phyloP scores from a whole-genome alignment of 2,329 filamentous ascomycete genomes.

The Talaromyces sp. region DNA sequence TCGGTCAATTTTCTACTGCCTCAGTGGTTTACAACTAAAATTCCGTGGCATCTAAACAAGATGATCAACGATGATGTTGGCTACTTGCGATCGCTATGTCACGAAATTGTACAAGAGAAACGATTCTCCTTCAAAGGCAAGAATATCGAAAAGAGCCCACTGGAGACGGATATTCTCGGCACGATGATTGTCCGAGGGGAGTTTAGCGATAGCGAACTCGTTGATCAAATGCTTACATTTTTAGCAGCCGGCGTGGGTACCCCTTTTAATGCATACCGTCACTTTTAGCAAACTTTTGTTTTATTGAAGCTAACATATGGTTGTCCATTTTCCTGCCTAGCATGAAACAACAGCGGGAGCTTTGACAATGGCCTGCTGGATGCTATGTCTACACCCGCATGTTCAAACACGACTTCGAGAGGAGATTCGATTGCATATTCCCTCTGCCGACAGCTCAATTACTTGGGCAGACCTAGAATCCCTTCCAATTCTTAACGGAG shows the following conservation, averaged over 20 bases:
- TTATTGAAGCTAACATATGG: neutral
- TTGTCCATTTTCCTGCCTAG: slow-evolving; percentile 4
- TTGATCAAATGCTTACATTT: neutral
- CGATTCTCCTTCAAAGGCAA: neutral
- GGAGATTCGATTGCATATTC: slow-evolving; percentile 27
- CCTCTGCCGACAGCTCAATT: slow-evolving; percentile 20
- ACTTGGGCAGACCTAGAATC: slow-evolving; percentile 43
- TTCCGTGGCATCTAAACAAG: neutral
- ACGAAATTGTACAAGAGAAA: slow-evolving; percentile 11
- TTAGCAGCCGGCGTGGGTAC: slow-evolving; percentile 16
- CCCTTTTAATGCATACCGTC: neutral
- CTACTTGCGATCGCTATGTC: neutral
- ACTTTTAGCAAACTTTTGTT: neutral
- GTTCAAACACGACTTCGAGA: neutral
- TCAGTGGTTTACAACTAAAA: neutral
- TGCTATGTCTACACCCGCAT: neutral
- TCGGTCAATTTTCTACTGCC: neutral
- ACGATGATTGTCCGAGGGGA: neutral
- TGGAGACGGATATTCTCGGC: slow-evolving; percentile 15
- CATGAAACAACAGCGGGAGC: neutral
- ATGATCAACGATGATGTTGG: neutral
- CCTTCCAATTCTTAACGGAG: slow-evolving; percentile 70
- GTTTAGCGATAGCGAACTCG: neutral
- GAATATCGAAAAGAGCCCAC: neutral
- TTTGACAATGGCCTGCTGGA: neutral